Evolutionary conservation across 139 green algal genomes (phyloP), one percentile per base, ranked within the genome.

Genomic region (Tetradesmus obliquus): DNA sequence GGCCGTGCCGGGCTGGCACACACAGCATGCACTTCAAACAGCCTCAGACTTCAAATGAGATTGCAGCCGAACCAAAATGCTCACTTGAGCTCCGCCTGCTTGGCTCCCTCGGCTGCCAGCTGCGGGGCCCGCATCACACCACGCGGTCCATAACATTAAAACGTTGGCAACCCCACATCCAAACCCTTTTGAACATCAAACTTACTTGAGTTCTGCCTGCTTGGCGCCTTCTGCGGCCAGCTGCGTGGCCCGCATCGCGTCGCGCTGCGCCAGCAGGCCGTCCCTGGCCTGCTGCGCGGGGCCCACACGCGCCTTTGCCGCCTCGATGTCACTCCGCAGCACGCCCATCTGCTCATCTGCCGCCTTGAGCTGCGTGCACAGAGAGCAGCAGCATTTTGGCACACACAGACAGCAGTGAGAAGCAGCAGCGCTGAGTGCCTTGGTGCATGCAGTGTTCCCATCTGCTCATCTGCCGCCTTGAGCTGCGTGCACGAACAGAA

Each of bases 231-330:
- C 86, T 32, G 86, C 72, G 53, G 86, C 86, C 20, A 92, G 69
- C 84, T 88, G 89, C 80, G 62, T 32, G 15, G 54, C 32, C 83
- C 91, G 82, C 87, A 93, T 51, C 24, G 87, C 74, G 54, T 97
- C 91, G 15, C 94, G 88, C 82, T 94, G 82, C 7, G 79, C 85
- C 32, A 92, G 88, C 24, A 96, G 55, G 20, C 90, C 81, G 1
- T 92, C 87, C 2, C 53, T 7, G 51, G 80, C 15, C 45, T 81
- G 53, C 60, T 90, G 76, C 19, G 94, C 69, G 1, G 55, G 81
- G 2, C 74, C 71, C 55, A 84, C 22, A 24, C 93, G 76, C 15
- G 71, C 84, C 6, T 89, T 87, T 55, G 76, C 76, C 20, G 76
- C 76, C 1, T 22, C 20, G 9, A 82, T 82, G 76, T 82, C 76